Conservation (phyloP, 192 early-diverging fungal species). For the Rhizophlyctis rosea region DNA sequence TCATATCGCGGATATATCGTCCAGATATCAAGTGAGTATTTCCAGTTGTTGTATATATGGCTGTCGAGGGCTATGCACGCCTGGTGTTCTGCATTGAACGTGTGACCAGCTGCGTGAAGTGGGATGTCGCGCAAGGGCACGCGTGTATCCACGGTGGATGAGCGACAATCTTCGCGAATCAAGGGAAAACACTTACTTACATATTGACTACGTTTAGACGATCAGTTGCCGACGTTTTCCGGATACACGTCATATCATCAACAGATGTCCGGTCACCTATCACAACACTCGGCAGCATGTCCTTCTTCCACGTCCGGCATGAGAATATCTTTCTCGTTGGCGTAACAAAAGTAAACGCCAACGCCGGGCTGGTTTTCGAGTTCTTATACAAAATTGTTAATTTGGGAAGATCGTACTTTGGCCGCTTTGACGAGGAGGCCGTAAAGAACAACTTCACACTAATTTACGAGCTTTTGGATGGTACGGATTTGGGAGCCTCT, state of each 20-base stretch:
- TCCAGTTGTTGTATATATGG: background rate
- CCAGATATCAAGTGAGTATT: conserved; percentile 84
- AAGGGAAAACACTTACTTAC: no score
- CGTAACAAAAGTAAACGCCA: conserved; percentile 90
- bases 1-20: conserved; percentile 92
- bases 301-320: conserved; percentile 95
- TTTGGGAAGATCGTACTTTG: conserved; percentile 80
- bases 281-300: conserved; percentile 78
- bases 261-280: conserved; percentile 86
- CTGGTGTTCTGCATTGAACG: background rate
- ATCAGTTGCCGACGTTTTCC: conserved; percentile 91
- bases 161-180: background rate
- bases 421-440: conserved; percentile 72
- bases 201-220: no score
- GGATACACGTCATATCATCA: conserved; percentile 93
- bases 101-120: background rate
- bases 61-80: background rate
- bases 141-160: background rate
- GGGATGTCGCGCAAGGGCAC: background rate
- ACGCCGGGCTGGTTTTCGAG: conserved; percentile 88
- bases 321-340: conserved; percentile 96
- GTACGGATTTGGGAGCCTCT: conserved; percentile 10
- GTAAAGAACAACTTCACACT: conserved; percentile 55
- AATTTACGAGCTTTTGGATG: conserved; percentile 55
- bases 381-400: conserved; percentile 90